Evolutionary conservation across 805 yeast species (phyloP).

Genomic region (Monosporozyma unispora): DNA sequence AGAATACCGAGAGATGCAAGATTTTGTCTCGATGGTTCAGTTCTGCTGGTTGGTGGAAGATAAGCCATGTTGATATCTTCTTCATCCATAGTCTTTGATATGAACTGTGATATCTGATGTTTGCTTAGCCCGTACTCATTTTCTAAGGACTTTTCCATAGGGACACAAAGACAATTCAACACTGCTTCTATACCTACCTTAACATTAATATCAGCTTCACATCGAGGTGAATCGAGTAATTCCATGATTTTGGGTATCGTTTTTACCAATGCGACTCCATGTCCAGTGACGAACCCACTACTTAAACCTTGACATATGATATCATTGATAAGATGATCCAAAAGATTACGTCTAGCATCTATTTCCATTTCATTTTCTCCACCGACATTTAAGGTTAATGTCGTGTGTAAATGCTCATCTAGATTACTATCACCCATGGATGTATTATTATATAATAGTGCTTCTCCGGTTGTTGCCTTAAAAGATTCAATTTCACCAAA

Average conservation of each 20-base stretch:
- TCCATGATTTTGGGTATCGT: conserved; percentile 7
- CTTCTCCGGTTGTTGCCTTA: conserved; percentile 27
- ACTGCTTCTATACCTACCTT: conserved; percentile 12
- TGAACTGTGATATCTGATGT: conserved; percentile 7
- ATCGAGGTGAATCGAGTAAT: background rate
- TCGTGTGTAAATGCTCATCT: conserved; percentile 16
- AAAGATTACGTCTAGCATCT: conserved; percentile 19
- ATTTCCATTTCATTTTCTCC: conserved; percentile 26
- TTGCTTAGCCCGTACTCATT: conserved; percentile 12
- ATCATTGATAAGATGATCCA: conserved; percentile 25
- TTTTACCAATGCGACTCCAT: conserved; percentile 20
- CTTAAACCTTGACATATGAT: conserved; percentile 20
- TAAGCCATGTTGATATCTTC: conserved; percentile 8
- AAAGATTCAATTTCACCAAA: conserved; percentile 25
- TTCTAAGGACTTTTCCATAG: conserved; percentile 16
- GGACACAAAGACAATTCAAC: conserved; percentile 9
- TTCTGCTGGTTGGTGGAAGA: conserved; percentile 5
- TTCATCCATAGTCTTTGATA: conserved; percentile 13
- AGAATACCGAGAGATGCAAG: conserved; percentile 9
- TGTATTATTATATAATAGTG: conserved; percentile 19
- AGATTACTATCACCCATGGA: conserved; percentile 4
- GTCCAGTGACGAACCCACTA: conserved; percentile 22
- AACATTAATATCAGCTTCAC: background rate
- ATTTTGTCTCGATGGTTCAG: conserved; percentile 5
- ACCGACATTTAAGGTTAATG: conserved; percentile 25